A percentile compares a stretch with the other conserved stretches of the same genome.
phyloP scores from a whole-genome alignment of 164 flowering plant species.

The Malania oleifera region DNA sequence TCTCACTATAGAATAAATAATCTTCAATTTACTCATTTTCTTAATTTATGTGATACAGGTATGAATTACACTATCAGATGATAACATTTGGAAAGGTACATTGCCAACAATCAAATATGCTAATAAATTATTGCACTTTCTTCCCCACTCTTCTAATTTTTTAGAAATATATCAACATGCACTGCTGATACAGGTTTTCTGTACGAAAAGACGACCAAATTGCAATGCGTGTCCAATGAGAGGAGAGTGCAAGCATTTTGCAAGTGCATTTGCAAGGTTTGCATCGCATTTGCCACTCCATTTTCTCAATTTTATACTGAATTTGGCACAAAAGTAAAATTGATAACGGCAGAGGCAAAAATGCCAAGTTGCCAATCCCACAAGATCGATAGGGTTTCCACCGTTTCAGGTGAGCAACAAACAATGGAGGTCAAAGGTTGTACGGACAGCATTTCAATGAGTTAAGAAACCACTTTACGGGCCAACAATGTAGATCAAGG shows the following conservation, averaged over 20 bases:
- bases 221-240: conserved; percentile 87
- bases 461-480: no score
- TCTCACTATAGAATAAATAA: conserved; percentile 2
- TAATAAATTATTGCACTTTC: background rate
- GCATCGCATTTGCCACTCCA: background rate
- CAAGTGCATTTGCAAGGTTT: conserved; percentile 81
- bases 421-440: no score
- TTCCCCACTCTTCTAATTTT: background rate
- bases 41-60: conserved; percentile 38
- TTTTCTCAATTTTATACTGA: background rate
- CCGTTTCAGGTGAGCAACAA: no score
- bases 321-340: background rate
- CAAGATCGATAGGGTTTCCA: background rate
- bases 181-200: conserved; percentile 58
- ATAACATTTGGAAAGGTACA: conserved; percentile 94
- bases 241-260: conserved; percentile 82
- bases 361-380: background rate
- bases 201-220: conserved; percentile 79
- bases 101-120: background rate
- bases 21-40: conserved; percentile 11
- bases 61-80: conserved; percentile 86
- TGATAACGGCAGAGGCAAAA: background rate
- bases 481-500: no score
- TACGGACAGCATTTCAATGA: no score
- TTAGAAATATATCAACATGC: background rate